phyloP scores from a whole-genome alignment of 2,329 filamentous ascomycete species.

The Alternaria novae-zelandiae region DNA sequence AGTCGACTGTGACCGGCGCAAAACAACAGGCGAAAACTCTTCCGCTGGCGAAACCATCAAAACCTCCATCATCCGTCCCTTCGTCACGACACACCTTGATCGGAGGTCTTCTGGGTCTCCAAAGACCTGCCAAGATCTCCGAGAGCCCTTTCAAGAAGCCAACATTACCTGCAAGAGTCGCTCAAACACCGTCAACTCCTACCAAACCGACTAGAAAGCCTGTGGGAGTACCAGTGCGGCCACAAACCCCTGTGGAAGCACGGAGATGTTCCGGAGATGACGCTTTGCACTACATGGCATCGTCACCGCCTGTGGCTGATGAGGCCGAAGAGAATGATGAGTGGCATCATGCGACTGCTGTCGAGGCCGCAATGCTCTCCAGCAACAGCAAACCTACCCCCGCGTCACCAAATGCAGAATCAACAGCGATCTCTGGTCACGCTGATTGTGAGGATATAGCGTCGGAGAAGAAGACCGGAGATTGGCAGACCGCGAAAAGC shows the following conservation, averaged over 20 bases:
- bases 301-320: slow-evolving; percentile 18
- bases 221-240: slow-evolving; percentile 2
- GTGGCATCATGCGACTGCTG: slow-evolving; percentile 1
- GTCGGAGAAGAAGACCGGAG: slow-evolving; percentile 35
- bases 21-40: background rate
- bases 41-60: background rate
- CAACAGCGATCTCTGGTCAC: slow-evolving; percentile 50
- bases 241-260: slow-evolving; percentile 13
- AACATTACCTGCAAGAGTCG: slow-evolving; percentile 4
- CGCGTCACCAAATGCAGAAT: slow-evolving; percentile 49
- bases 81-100: slow-evolving; percentile 18
- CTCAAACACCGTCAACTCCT: slow-evolving; percentile 23
- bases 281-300: slow-evolving; percentile 4
- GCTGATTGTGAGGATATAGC: slow-evolving; percentile 34
- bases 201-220: slow-evolving; percentile 5
- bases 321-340: slow-evolving; percentile 5
- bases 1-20: background rate
- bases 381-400: slow-evolving; percentile 53
- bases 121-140: slow-evolving; percentile 2
- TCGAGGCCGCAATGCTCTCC: slow-evolving; percentile 38
- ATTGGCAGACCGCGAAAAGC: slow-evolving; percentile 33
- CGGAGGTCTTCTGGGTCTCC: slow-evolving; percentile 15
- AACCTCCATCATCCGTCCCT: background rate
- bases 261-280: slow-evolving; percentile 1
- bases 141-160: slow-evolving; percentile 25